Evolutionary conservation across 192 early-diverging fungal species (phyloP).

Genomic region (Podila horticola): DNA sequence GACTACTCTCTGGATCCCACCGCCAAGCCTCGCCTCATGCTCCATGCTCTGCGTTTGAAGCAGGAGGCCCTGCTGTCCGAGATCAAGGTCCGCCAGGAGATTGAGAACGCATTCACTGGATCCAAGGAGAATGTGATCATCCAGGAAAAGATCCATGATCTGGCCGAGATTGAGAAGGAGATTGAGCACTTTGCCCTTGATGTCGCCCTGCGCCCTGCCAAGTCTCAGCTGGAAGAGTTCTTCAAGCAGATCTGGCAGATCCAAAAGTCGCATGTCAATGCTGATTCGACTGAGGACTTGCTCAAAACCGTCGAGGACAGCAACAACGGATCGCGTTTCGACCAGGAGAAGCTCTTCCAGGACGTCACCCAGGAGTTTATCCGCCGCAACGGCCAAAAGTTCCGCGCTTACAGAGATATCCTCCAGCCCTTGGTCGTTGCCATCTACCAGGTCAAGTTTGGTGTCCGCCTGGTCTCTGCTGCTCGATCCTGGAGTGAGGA

Average conservation of each 20-base stretch:
- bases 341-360: slow-evolving; percentile 75
- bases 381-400: slow-evolving; percentile 70
- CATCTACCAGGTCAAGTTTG: slow-evolving; percentile 80
- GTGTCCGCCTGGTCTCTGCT: slow-evolving; percentile 66
- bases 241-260: slow-evolving; percentile 70
- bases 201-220: slow-evolving; percentile 72
- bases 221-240: slow-evolving; percentile 72
- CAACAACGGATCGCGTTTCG: slow-evolving; percentile 53
- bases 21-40: slow-evolving; percentile 71
- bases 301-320: slow-evolving; percentile 55
- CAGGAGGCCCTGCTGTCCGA: slow-evolving; percentile 58
- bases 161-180: slow-evolving; percentile 45
- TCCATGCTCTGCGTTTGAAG: slow-evolving; percentile 70
- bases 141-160: slow-evolving; percentile 20
- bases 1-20: slow-evolving; percentile 88
- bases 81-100: slow-evolving; percentile 62
- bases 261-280: slow-evolving; percentile 61
- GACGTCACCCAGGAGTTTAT: slow-evolving; percentile 73
- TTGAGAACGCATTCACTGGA: slow-evolving; percentile 74
- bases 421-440: slow-evolving; percentile 74
- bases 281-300: slow-evolving; percentile 52
- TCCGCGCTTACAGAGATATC: slow-evolving; percentile 80
- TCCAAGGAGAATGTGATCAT: slow-evolving; percentile 57
- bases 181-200: slow-evolving; percentile 52
- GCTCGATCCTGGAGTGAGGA: slow-evolving; percentile 14